phyloP scores from a whole-genome alignment of 306 rosid species.

The Castanea crenata region DNA sequence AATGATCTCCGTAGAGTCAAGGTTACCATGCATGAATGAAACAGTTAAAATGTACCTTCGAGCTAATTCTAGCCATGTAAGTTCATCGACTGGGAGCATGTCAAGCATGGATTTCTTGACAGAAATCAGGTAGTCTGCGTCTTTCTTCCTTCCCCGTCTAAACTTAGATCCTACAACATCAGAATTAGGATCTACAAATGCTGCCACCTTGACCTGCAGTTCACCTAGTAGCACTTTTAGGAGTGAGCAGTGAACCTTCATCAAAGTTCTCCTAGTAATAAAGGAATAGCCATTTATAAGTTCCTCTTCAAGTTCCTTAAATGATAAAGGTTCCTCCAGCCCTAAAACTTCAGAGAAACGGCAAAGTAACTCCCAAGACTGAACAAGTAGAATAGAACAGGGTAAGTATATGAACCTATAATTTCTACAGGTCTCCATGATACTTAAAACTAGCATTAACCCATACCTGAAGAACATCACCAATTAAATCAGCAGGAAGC shows the following conservation, averaged over 20 bases:
- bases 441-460: slow-evolving; percentile 11
- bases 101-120: slow-evolving; percentile 64
- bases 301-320: slow-evolving; percentile 79
- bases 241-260: slow-evolving; percentile 74
- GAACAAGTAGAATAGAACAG: slow-evolving; percentile 1
- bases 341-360: slow-evolving; percentile 75
- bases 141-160: slow-evolving; percentile 91
- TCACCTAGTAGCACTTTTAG: slow-evolving; percentile 78
- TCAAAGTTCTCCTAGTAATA: slow-evolving; percentile 55
- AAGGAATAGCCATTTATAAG: slow-evolving; percentile 70
- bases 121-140: slow-evolving; percentile 57
- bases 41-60: slow-evolving; percentile 79
- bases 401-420: too few species aligned
- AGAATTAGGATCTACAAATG: slow-evolving; percentile 85
- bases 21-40: slow-evolving; percentile 85
- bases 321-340: slow-evolving; percentile 53
- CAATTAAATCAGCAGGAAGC: slow-evolving; percentile 65
- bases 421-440: not conserved
- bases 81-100: slow-evolving; percentile 82
- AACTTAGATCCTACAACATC: slow-evolving; percentile 81
- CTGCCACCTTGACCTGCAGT: slow-evolving; percentile 86
- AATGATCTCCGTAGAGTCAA: slow-evolving; percentile 76
- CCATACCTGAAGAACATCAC: slow-evolving; percentile 83
- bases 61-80: slow-evolving; percentile 95
- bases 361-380: slow-evolving; percentile 75